Base-by-base conservation (phyloP, 768 basidiomycete genomes). In the Paxillus involutus region DNA sequence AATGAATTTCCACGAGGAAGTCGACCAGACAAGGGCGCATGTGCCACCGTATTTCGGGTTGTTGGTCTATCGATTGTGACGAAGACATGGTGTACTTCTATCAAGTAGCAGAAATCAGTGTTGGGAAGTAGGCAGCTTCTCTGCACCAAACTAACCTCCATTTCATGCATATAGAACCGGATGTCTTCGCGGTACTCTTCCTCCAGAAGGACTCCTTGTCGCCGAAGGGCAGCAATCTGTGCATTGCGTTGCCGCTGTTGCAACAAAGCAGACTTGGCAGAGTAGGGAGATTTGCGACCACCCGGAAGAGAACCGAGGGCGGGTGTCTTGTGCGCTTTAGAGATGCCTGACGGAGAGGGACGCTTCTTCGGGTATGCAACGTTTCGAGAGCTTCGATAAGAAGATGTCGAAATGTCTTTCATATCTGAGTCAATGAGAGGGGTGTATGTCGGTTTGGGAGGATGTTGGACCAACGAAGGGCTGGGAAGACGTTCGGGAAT, bases 1-100 rank as follows among this genome's bases (percentile, higher is more conserved):
- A 94, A 73, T 99, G 97, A 58, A 98, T 91, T 73, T 99, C 97
- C 68, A 99, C 91, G 68, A 99, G 85, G 74, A 99, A 99, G 72
- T 99, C 97, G 69, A 98, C 93, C 43, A 99, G 86, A 77, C 91
- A 96, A 33, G 93, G 93, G 36, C 97, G 92, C 97, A 99, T 99
- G 73, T 95, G 92, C 97, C 97, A 98, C 64, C 89, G 82, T 67
- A 99, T 94, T 73, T 99, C 97, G 33, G 97, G 96, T 69, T 99
- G 97, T 75, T 95, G 93, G 71, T 99, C 97, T 92, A 99, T 99
- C 47, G 94, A 93, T 59, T 94, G 83, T 36, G 88, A 85, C n/a
- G 89, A 94, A 29, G 90, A 90, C 83, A 91, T 89, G 36, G 96
- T 98, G 63, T 71, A 83, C 53, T 80, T 82, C 94, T 95, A 21